phyloP scores from a whole-genome alignment of 2,329 filamentous ascomycete genomes.

The Biscogniauxia sp. region DNA sequence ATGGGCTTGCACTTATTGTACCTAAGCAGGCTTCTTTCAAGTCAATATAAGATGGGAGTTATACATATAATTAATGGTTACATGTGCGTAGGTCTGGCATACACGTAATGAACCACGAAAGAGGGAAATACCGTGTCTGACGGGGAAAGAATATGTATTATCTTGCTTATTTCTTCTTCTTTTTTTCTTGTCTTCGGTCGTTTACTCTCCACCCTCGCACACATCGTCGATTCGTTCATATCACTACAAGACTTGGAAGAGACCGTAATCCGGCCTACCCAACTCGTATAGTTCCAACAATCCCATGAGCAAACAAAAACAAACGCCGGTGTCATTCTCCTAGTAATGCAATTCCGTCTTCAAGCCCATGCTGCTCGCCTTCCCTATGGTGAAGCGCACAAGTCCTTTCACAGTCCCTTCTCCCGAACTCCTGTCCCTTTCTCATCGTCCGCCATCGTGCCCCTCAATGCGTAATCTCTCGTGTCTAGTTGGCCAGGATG shows the following conservation, averaged over 20 bases:
- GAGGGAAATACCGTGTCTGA: too few relatives aligned
- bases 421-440: slow-evolving; percentile 25
- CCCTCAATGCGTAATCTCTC: slow-evolving; percentile 7
- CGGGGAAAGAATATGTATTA: too few relatives aligned
- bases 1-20: too few relatives aligned
- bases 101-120: too few relatives aligned
- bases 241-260: not conserved
- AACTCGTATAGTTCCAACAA: not conserved
- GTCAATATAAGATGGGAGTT: too few relatives aligned
- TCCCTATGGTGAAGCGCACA: not conserved
- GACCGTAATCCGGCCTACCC: not conserved
- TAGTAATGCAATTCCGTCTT: not conserved
- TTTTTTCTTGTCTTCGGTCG: too few relatives aligned
- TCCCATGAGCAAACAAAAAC: not conserved
- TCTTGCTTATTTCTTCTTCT: too few relatives aligned
- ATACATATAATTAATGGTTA: too few relatives aligned
- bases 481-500: slow-evolving; percentile 74
- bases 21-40: too few relatives aligned
- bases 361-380: not conserved
- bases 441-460: slow-evolving; percentile 13
- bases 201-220: not conserved
- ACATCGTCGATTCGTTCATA: not conserved
- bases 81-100: too few relatives aligned
- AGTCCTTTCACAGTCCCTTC: slow-evolving; percentile 6
- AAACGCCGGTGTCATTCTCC: not conserved